Evolutionary conservation across 805 yeast species (phyloP).

Genomic region (Wickerhamomyces tratensis): DNA sequence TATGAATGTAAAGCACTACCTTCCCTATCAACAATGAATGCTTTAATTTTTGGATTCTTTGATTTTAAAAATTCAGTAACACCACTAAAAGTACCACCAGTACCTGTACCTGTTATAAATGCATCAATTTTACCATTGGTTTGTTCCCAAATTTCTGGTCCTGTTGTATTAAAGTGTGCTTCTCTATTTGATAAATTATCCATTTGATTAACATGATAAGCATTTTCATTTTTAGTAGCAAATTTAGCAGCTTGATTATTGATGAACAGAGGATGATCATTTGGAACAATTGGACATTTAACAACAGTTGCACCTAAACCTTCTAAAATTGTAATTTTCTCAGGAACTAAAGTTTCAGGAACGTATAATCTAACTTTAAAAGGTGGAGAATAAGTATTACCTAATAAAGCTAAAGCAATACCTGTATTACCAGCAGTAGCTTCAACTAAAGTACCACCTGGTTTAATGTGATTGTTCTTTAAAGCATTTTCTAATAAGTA

Average conservation of each 20-base stretch:
- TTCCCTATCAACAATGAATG: constrained; percentile 70
- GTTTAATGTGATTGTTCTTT: constrained; percentile 35
- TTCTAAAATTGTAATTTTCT: constrained; percentile 49
- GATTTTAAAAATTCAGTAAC: constrained; percentile 50
- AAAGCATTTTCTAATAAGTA: constrained; percentile 59
- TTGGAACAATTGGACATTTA: constrained; percentile 58
- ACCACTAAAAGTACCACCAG: constrained; percentile 80
- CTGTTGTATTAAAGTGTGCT: constrained; percentile 59
- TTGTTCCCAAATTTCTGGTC: constrained; percentile 70
- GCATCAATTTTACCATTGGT: constrained; percentile 41
- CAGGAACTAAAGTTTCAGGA: constrained; percentile 69
- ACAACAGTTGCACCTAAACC: constrained; percentile 54
- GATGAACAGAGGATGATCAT: constrained; percentile 37
- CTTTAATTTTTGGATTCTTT: constrained; percentile 23
- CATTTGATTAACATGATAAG: constrained; percentile 74
- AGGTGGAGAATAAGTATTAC: constrained; percentile 22
- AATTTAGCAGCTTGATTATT: constrained; percentile 20
- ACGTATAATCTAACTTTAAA: constrained; percentile 60
- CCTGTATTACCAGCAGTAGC: constrained; percentile 89
- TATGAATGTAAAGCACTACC: constrained; percentile 53
- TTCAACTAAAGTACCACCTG: constrained; percentile 65
- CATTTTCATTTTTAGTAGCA: constrained; percentile 29
- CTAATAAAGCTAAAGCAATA: constrained; percentile 64
- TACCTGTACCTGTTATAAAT: constrained; percentile 71
- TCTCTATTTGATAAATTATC: constrained; percentile 70